Base-by-base conservation (phyloP, 768 basidiomycete species). In the Suillus lakei region DNA sequence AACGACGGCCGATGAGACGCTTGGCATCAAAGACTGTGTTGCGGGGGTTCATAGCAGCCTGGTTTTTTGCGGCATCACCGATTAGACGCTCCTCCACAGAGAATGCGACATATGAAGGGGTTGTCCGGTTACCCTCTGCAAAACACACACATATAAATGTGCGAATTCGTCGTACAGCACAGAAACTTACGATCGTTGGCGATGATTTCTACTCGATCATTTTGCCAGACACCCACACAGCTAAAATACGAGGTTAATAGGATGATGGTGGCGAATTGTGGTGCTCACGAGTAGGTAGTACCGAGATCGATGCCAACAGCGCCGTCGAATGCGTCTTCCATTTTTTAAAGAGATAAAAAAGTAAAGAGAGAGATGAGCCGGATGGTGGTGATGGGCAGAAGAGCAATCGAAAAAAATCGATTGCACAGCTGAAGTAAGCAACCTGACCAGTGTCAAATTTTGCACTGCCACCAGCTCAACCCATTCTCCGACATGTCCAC, bases 11-110 rank as follows among this genome's bases (percentile, higher is more conserved):
- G 75, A 99, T 99, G 75, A 99, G 89, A 81, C 97, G 96, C 84
- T 99, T 98, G 67, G 97, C 97, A 79, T 99, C 97, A 81, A 99
- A 99, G 79, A 99, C 93, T 71, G 98, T 99, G 87, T 98, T 98
- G 75, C 85, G 86, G 69, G 98, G 98, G 88, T 99, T 99, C 98
- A 99, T 99, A 71, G 98, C 98, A 66, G 93, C 94, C 86, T 99
- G 96, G 80, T 98, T 98, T 82, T 96, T 96, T 68, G 95, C 96
- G 74, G 95, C 95, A 88, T 99, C 96, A 78, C 98, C 96, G 78
- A 99, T 99, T 80, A 97, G 82, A 84, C 95, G 95, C 85, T 98
- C 96, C 77, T 95, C 93, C 59, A 89, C 78, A 70, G 96, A 95
- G 86, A 99, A 99, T 73, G 97, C 95, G 81, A 99, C 98, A 81